These are phyloP conservation scores for Sarocladiaceae sp. DNA, from an alignment of 2,329 filamentous ascomycete genomes.

Conservation along the genomic window DNA sequence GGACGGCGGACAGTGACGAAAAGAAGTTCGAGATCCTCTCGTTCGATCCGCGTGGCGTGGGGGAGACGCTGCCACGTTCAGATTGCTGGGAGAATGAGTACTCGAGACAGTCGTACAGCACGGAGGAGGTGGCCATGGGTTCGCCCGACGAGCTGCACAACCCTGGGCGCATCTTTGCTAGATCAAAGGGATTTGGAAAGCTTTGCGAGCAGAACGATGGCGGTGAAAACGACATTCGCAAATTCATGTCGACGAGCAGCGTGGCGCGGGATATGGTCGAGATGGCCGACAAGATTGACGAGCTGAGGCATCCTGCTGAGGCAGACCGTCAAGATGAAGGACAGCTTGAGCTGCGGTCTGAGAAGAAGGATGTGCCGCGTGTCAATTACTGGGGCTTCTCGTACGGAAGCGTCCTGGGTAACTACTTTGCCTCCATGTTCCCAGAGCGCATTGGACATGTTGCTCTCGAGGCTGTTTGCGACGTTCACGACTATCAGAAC, in stretches of 20 bases:
- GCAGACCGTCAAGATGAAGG: constrained; percentile 10
- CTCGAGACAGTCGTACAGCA: constrained; percentile 21
- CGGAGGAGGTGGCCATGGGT: constrained; percentile 17
- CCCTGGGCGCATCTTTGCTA: constrained; percentile 2
- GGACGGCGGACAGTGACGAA: constrained; percentile 19
- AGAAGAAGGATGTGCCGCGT: constrained; percentile 14
- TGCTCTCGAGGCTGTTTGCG: constrained; percentile 32
- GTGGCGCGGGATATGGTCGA: constrained; percentile 38
- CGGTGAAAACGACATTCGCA: constrained; percentile 3
- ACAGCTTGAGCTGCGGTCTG: constrained; percentile 11
- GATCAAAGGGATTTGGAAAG: background rate
- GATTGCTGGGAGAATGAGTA: constrained; percentile 31
- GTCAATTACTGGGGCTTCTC: constrained; percentile 46
- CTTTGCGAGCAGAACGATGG: background rate
- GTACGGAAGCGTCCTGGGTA: constrained; percentile 33
- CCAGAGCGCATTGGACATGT: constrained; percentile 32
- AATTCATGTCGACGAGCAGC: constrained; percentile 13
- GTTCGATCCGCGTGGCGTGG: constrained; percentile 39
- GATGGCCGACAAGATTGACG: constrained; percentile 34
- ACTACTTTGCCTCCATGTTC: constrained; percentile 29
- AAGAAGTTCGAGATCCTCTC: constrained; percentile 34
- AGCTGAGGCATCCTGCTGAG: constrained; percentile 18
- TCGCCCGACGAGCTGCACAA: background rate
- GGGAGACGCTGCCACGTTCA: constrained; percentile 27
- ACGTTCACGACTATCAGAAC: constrained; percentile 29